phyloP scores from a whole-genome alignment of 2,329 filamentous ascomycete species.

The Botryotinia convoluta region DNA sequence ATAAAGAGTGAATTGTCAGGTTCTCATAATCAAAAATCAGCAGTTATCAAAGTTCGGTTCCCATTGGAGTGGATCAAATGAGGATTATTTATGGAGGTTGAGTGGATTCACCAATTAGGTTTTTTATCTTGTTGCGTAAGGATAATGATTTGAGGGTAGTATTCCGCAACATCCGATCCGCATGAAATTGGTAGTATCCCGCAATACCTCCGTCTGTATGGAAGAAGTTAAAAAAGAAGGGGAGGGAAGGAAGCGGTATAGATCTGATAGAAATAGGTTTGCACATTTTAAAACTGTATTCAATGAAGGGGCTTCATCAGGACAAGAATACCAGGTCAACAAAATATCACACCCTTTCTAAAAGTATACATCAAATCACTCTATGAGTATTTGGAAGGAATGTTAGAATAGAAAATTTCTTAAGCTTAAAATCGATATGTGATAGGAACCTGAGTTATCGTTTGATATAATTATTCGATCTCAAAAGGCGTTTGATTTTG shows the following conservation, averaged over 20 bases:
- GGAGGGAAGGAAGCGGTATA: not conserved
- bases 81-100: not conserved
- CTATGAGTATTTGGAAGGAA: not conserved
- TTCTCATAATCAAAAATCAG: not conserved
- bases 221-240: not conserved
- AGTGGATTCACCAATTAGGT: not conserved
- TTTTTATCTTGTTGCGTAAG: not conserved
- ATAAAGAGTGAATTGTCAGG: not conserved
- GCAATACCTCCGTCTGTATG: not conserved
- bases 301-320: not conserved
- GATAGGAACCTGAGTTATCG: too few relatives aligned
- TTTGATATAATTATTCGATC: too few relatives aligned
- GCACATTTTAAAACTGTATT: accelerated
- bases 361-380: not conserved
- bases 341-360: too few relatives aligned
- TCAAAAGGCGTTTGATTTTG: too few relatives aligned
- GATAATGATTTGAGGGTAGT: not conserved
- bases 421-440: too few relatives aligned
- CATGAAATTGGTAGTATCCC: not conserved
- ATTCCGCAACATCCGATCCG: not conserved
- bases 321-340: too few relatives aligned
- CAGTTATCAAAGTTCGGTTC: not conserved
- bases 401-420: not conserved
- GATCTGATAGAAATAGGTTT: too few relatives aligned
- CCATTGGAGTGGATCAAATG: not conserved